These are phyloP conservation scores for Pichia sp. DNA, from an alignment of 1,139 yeast genomes.

Conservation along the genomic window DNA sequence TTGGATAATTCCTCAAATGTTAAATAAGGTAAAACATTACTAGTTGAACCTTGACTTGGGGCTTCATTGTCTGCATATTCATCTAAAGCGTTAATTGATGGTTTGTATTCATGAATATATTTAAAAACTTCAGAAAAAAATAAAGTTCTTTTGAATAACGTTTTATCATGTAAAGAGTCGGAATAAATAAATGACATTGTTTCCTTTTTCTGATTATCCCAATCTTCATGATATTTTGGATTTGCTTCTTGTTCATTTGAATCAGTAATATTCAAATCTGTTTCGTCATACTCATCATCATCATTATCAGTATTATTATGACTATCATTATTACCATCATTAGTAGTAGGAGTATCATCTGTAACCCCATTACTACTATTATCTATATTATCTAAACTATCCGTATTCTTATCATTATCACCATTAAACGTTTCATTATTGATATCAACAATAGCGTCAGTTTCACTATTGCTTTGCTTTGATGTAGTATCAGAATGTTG, in stretches of 20 bases:
- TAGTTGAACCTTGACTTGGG: background rate
- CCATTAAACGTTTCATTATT: too few species aligned
- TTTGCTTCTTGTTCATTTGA: background rate
- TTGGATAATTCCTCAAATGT: conserved; percentile 27
- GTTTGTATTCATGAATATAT: conserved; percentile 24
- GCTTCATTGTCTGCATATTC: conserved; percentile 15
- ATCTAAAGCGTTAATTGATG: conserved; percentile 26
- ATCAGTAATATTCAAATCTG: background rate
- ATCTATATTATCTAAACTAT: too few species aligned
- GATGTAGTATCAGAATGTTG: too few species aligned
- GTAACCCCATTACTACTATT: too few species aligned
- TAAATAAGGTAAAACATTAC: conserved; percentile 11
- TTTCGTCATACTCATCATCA: background rate
- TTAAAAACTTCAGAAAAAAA: conserved; percentile 21
- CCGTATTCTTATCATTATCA: too few species aligned
- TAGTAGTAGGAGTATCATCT: too few species aligned
- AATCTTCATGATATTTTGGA: background rate
- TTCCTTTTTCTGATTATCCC: background rate
- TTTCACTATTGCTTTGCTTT: too few species aligned
- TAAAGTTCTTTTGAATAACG: background rate
- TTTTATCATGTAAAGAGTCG: background rate
- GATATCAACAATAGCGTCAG: too few species aligned
- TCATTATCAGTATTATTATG: too few species aligned
- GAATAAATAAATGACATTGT: background rate
- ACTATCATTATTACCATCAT: too few species aligned